phyloP scores from a whole-genome alignment of 768 basidiomycete genomes.

The Roridomyces roridus region DNA sequence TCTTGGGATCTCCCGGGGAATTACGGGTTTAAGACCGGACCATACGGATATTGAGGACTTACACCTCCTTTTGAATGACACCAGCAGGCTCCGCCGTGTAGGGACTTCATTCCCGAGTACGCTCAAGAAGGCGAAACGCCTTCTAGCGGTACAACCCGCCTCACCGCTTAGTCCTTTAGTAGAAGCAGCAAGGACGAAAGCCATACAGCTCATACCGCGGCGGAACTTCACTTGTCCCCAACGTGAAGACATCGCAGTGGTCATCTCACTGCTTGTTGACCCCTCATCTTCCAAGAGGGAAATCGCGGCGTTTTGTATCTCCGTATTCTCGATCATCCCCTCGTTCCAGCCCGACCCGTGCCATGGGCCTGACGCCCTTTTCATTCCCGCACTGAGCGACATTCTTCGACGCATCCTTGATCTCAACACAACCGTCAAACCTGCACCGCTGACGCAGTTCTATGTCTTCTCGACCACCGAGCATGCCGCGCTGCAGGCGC shows the following conservation, averaged over 20 bases:
- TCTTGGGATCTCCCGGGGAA: slow-evolving; percentile 33
- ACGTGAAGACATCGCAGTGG: slow-evolving; percentile 49
- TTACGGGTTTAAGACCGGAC: not conserved
- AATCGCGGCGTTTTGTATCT: slow-evolving; percentile 45
- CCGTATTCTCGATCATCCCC: slow-evolving; percentile 34
- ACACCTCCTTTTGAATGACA: slow-evolving; percentile 39
- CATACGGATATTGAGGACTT: slow-evolving; percentile 58
- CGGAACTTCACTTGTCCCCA: slow-evolving; percentile 53
- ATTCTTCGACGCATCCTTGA: slow-evolving; percentile 42
- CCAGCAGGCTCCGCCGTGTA: slow-evolving; percentile 34
- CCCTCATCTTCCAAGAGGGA: slow-evolving; percentile 38
- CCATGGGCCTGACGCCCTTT: slow-evolving; percentile 32
- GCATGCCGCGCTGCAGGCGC: slow-evolving; percentile 43
- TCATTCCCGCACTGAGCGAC: slow-evolving; percentile 43
- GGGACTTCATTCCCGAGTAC: slow-evolving; percentile 40
- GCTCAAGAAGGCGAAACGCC: slow-evolving; percentile 44
- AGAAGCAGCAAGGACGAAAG: slow-evolving; percentile 42
- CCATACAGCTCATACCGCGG: slow-evolving; percentile 46
- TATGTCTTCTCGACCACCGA: slow-evolving; percentile 54
- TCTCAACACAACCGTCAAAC: slow-evolving; percentile 19
- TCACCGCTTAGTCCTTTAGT: slow-evolving; percentile 41
- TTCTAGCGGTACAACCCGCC: slow-evolving; percentile 35
- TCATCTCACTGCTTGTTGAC: slow-evolving; percentile 51
- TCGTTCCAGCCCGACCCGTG: slow-evolving; percentile 24
- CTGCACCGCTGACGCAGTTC: slow-evolving; percentile 45